Evolutionary conservation across 371 early-diverging fungal species (phyloP).

Genomic region (Apophysomyces sp.): DNA sequence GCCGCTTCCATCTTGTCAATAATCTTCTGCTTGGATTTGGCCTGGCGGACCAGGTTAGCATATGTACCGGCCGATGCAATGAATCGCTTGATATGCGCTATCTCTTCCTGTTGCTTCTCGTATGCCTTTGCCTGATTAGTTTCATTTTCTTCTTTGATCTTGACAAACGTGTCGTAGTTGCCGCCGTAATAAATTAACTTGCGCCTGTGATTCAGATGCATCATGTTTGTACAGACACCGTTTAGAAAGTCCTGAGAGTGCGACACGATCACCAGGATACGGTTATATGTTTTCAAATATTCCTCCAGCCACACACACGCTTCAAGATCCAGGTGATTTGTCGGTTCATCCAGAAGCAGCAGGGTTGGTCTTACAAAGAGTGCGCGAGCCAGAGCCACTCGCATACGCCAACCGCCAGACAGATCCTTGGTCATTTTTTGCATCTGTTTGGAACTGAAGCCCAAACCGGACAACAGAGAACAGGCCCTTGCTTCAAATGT

Average conservation of each 20-base stretch:
- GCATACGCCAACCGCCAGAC: slow-evolving; percentile 99
- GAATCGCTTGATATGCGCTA: slow-evolving; percentile 98
- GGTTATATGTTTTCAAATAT: slow-evolving; percentile 91
- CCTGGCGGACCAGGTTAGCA: slow-evolving; percentile 98
- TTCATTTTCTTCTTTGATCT: slow-evolving; percentile 92
- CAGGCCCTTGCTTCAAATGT: slow-evolving; percentile 96
- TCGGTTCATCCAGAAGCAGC: slow-evolving; percentile 96
- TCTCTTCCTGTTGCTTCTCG: slow-evolving; percentile 97
- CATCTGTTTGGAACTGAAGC: slow-evolving; percentile 88
- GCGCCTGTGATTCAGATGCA: slow-evolving; percentile 86
- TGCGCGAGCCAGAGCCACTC: slow-evolving; percentile 96
- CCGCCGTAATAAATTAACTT: slow-evolving; percentile 95
- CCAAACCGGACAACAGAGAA: slow-evolving; percentile 91
- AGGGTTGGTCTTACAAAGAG: slow-evolving; percentile 96
- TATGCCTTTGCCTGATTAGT: slow-evolving; percentile 98
- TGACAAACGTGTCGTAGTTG: slow-evolving; percentile 96
- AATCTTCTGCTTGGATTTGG: slow-evolving; percentile 98
- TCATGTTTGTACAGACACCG: slow-evolving; percentile 95
- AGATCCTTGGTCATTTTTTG: slow-evolving; percentile 89
- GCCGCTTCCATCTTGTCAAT: slow-evolving; percentile 99
- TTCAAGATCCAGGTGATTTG: slow-evolving; percentile 97
- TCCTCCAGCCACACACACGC: slow-evolving; percentile 98
- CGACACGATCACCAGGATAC: slow-evolving; percentile 94
- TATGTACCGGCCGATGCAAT: slow-evolving; percentile 99
- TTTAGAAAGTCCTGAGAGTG: slow-evolving; percentile 99